Evolutionary conservation across 108 stramenopile genomes (phyloP), one percentile per base, ranked within the genome.

Genomic region (Cylindrotheca closterium): DNA sequence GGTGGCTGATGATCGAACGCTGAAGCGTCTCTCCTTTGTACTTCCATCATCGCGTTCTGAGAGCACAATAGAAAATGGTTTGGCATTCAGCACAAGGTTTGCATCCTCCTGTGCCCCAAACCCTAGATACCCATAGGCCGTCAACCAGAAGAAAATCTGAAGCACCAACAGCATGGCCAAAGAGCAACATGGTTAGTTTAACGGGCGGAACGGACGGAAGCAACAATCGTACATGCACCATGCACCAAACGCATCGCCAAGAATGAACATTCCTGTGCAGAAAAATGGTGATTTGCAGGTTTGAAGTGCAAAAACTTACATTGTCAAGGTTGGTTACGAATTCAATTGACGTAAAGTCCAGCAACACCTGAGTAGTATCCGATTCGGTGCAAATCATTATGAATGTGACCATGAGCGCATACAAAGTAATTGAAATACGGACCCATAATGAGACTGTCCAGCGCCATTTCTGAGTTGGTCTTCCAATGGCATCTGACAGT

Each of bases 81-180:
- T 51, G 51, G 51, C 51, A 5, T n/a, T 51, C 22, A 51, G 7
- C 51, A 51, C 51, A 4, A 22, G 5, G 4, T 10, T 51, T 5
- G 51, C 51, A 51, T 51, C 51, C 21, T 51, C 7, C 19, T 22
- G n/a, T 7, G 51, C 51, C 5, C 51, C 51, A 5, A n/a, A 51
- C n/a, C 51, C 51, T 7, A 51, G 22, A 51, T 51, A 51, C 5
- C 51, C 51, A 5, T 23, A 22, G 5, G 51, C 51, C 4, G 51
- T 19, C 51, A 51, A 51, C 51, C 51, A 51, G n/a, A 51, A 51
- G 51, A 51, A 51, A 51, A 51, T 51, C 37, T 42, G 15, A n/a
- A n/a, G n/a, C n/a, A n/a, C n/a, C n/a, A n/a, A n/a, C n/a, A 42
- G 37, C 37, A 42, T 10, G 15, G 15, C 37, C 7, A 42, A 42